Conservation (phyloP, 176 grass and related monocot genomes). For the Aegilops speltoides region DNA sequence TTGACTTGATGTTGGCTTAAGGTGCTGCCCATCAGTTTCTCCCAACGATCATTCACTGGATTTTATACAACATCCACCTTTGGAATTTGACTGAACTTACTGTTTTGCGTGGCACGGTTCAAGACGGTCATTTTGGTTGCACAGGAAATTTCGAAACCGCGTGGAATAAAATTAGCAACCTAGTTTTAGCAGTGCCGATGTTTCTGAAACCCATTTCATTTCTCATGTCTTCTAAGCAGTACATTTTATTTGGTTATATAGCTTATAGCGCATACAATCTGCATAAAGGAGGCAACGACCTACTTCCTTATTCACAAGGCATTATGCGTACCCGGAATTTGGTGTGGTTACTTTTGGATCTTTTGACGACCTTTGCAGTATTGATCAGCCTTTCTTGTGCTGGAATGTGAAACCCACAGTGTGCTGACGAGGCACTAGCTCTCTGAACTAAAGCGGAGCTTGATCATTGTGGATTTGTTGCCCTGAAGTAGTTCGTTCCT, state of each 20-base stretch:
- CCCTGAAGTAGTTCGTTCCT: too few relatives aligned
- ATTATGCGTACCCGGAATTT: too few relatives aligned
- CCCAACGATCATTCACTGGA: neutral
- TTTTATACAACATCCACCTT: neutral
- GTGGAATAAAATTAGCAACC: neutral
- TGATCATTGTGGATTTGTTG: too few relatives aligned
- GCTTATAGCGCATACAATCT: too few relatives aligned
- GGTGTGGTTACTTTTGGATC: too few relatives aligned
- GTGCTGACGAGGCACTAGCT: too few relatives aligned
- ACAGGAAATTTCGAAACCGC: neutral
- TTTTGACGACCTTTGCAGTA: too few relatives aligned
- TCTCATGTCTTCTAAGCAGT: neutral
- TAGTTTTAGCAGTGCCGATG: neutral
- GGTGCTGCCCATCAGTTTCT: neutral
- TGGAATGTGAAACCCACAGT: too few relatives aligned
- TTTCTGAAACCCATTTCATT: neutral
- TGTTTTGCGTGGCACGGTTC: neutral
- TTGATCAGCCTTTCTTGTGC: neutral
- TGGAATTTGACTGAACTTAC: neutral
- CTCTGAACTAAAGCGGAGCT: too few relatives aligned
- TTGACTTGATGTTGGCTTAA: neutral
- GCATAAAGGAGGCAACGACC: too few relatives aligned
- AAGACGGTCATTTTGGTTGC: neutral
- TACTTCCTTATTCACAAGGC: too few relatives aligned
- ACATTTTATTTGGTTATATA: too few relatives aligned